These are phyloP conservation scores for Nicotiana noctiflora DNA, from an alignment of 257 asterid species.

Conservation along the genomic window DNA sequence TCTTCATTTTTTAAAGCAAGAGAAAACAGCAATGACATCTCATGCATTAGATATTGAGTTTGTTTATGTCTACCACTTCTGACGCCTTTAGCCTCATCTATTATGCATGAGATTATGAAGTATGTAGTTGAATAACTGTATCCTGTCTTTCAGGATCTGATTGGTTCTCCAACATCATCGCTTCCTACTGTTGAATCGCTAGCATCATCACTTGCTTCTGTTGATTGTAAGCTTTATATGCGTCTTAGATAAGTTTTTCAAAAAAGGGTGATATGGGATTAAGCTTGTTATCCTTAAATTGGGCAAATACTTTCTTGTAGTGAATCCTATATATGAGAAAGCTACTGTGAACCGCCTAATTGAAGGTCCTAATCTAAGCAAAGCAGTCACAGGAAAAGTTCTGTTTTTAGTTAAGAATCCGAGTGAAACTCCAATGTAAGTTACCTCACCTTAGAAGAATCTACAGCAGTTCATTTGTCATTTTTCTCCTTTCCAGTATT, in stretches of 20 bases:
- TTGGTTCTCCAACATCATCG: conserved; percentile 16
- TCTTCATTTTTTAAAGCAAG: background rate
- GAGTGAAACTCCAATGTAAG: conserved; percentile 65
- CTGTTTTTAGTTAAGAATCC: conserved; percentile 51
- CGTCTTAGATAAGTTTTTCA: background rate
- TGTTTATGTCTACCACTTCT: background rate
- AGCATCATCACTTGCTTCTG: conserved; percentile 17
- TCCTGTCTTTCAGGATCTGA: conserved; percentile 52
- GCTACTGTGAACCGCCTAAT: conserved; percentile 43
- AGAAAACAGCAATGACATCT: background rate
- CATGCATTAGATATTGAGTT: background rate
- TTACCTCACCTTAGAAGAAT: conserved; percentile 9
- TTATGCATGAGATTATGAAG: background rate
- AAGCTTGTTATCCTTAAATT: background rate
- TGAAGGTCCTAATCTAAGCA: conserved; percentile 75
- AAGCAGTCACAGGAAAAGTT: conserved; percentile 62
- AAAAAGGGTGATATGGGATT: conserved; percentile 10
- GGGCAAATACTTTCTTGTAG: conserved; percentile 25
- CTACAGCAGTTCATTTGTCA: background rate
- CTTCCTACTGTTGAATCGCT: background rate
- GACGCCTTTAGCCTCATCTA: background rate
- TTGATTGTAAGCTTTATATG: conserved; percentile 37
- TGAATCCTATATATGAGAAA: conserved; percentile 52
- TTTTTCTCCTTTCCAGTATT: background rate
- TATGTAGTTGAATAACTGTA: background rate